Percentiles rank a stretch among this genome's conserved stretches.
phyloP scores from a whole-genome alignment of 352 stramenopile species.

The Phytophthora podocarpi region DNA sequence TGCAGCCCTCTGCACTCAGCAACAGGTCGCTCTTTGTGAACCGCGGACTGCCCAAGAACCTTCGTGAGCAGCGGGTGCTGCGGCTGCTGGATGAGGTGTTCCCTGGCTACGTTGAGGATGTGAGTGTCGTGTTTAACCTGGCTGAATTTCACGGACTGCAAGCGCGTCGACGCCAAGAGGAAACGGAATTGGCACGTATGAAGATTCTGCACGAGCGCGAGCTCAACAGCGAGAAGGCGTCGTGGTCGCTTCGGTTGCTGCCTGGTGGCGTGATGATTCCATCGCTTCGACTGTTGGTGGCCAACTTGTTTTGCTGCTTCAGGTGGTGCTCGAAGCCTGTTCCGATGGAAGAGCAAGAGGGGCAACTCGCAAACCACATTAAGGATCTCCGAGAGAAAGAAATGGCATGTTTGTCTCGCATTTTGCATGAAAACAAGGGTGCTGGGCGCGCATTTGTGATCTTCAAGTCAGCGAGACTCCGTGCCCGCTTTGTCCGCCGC shows the following conservation, averaged over 20 bases:
- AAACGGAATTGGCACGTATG: conserved; percentile 63
- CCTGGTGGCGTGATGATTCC: conserved; percentile 77
- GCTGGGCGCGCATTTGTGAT: conserved; percentile 82
- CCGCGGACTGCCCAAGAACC: conserved; percentile 70
- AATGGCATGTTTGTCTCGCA: conserved; percentile 51
- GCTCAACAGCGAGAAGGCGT: conserved; percentile 44
- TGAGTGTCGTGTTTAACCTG: conserved; percentile 84
- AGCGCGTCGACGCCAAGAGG: conserved; percentile 48
- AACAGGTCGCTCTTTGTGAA: conserved; percentile 82
- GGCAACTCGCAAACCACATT: conserved; percentile 47
- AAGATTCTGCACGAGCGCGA: conserved; percentile 56
- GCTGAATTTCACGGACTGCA: conserved; percentile 73
- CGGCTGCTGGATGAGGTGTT: conserved; percentile 85
- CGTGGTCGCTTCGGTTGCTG: conserved; percentile 71
- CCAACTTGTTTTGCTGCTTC: conserved; percentile 51
- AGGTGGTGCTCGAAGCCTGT: conserved; percentile 47
- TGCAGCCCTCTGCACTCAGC: conserved; percentile 80
- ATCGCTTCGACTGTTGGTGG: conserved; percentile 53
- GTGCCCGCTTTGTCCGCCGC: conserved; percentile 77
- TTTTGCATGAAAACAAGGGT: conserved; percentile 73
- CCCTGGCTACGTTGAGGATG: conserved; percentile 79
- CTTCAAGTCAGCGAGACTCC: conserved; percentile 75
- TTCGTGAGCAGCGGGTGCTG: conserved; percentile 77
- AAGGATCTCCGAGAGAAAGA: conserved; percentile 64
- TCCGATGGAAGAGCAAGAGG: conserved; percentile 52